phyloP scores from a whole-genome alignment of 2,329 filamentous ascomycete species.

The Thielaviopsis punctulata region DNA sequence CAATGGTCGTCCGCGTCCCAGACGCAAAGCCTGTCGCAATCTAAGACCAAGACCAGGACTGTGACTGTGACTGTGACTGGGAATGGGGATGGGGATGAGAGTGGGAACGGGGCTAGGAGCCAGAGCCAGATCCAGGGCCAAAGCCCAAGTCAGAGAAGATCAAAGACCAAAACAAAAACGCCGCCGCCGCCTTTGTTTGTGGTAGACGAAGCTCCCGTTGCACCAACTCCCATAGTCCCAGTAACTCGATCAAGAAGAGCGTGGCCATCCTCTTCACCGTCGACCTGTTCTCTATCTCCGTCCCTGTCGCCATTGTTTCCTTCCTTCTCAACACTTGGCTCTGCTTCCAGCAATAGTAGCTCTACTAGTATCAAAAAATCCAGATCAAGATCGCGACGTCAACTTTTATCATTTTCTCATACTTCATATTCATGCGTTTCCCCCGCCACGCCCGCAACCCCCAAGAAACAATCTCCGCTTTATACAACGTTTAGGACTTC shows the following conservation, averaged over 20 bases:
- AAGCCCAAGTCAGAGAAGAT: background rate
- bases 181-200: background rate
- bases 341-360: too few species aligned
- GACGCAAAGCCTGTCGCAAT: background rate
- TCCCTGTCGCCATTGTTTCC: background rate
- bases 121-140: background rate
- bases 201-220: background rate
- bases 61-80: background rate
- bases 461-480: background rate
- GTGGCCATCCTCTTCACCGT: background rate
- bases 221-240: background rate
- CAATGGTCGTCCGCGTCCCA: background rate
- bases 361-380: too few species aligned
- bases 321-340: background rate
- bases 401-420: background rate
- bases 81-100: too few species aligned
- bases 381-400: background rate
- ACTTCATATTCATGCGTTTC: constrained; percentile 1
- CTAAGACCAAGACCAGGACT: background rate
- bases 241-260: background rate
- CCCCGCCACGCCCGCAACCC: constrained; percentile 1
- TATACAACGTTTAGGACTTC: constrained; percentile 1
- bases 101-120: background rate
- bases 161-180: background rate
- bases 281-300: background rate